Evolutionary conservation across 2,329 filamentous ascomycete genomes (phyloP), one percentile per base, ranked within the genome.

Genomic region (Aureobasidium musti): DNA sequence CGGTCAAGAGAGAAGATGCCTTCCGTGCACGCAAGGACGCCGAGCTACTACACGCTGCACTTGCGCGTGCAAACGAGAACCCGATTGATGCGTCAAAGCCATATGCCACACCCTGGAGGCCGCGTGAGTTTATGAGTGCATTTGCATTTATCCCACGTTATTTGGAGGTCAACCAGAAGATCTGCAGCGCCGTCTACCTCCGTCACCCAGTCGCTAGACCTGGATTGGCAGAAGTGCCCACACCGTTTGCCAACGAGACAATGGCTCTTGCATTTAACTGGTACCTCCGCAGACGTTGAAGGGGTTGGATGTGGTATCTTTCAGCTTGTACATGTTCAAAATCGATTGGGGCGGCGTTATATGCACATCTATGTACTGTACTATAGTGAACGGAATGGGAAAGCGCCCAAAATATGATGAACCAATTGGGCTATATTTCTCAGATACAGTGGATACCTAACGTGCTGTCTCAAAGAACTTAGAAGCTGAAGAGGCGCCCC

Each of bases 91-190:
- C 80, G 30, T 80, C 78, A 67, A 96, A 96, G 79, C 91, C 95
- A 3, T 99, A 99, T 76, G 85, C 85, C 5, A 97, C 93, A 1
- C 95, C 95, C 14, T 99, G 95, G 95, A 81, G 84, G 70, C 95
- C 95, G 14, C 85, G 92, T 66, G 85, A 89, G 63, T 98, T 86
- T 79, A 96, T 99, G 91, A 84, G 86, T 61, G 88, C 93, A 0
- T 99, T 99, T 79, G 92, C 93, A 28, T 97, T 97, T 79, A 92
- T 99, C 71, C 95, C 95, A 13, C 84, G 91, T 64, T 99, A 98
- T 78, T 86, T 99, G 68, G 96, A 99, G 81, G 95, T 99, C 72
- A 97, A 98, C 82, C 95, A 96, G 78, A 96, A 93, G 75, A 90
- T 98, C 73, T 99, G 95, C 79, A 89, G 93, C 1, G 95, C 95